Percentiles rank a stretch among this genome's conserved stretches.
These are phyloP conservation scores for Trichophyton schoenleinii DNA, from an alignment of 2,329 filamentous ascomycete genomes.

Conservation along the genomic window DNA sequence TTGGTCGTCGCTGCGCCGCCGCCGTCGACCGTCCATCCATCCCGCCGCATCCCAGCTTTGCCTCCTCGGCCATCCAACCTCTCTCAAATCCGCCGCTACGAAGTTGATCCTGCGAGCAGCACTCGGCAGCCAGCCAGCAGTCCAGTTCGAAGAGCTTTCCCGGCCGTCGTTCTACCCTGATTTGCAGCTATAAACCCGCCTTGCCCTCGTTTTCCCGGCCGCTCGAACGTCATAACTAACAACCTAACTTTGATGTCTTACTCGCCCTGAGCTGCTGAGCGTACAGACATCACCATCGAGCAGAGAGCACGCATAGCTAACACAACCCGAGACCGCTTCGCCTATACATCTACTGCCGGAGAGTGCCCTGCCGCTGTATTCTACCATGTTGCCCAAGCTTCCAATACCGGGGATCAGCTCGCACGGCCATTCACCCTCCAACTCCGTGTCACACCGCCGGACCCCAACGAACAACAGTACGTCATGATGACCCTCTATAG, in stretches of 20 bases:
- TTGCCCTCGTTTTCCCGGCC: neutral
- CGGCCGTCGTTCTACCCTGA: neutral
- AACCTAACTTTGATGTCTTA: neutral
- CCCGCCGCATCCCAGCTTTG: neutral
- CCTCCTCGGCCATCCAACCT: no score
- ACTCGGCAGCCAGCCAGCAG: neutral
- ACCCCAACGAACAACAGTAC: conserved; percentile 27
- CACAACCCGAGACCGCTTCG: neutral
- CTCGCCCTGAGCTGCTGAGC: neutral
- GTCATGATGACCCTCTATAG: neutral
- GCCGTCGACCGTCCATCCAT: neutral
- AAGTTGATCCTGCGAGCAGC: neutral
- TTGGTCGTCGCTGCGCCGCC: neutral
- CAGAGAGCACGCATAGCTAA: neutral
- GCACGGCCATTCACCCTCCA: conserved; percentile 2
- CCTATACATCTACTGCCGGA: neutral
- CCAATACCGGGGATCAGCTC: conserved; percentile 8
- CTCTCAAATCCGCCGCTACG: neutral
- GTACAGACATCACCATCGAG: neutral
- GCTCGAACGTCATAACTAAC: neutral
- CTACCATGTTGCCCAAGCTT: conserved; percentile 17
- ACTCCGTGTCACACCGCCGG: conserved; percentile 23
- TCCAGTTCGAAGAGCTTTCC: neutral
- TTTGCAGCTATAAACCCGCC: neutral
- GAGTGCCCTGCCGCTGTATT: neutral